Percentiles rank a stretch among this genome's conserved stretches.
phyloP scores from a whole-genome alignment of 1,139 yeast genomes.

The Taphrina wiesneri region DNA sequence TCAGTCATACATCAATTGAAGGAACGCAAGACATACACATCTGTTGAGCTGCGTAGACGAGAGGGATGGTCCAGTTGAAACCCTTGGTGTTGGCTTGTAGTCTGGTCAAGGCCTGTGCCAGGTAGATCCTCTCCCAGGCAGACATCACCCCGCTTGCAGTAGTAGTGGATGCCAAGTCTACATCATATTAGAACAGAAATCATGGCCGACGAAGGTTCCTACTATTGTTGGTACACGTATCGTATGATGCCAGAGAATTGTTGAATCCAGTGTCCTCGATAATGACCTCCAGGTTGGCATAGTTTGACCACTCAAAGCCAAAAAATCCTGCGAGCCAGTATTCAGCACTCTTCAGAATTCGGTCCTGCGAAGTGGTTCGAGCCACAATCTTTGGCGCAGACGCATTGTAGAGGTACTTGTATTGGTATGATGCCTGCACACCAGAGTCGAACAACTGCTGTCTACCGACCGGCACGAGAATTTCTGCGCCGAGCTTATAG shows the following conservation, averaged over 20 bases:
- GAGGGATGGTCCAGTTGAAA: conserved; percentile 12
- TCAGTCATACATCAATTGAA: neutral
- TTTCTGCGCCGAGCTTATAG: conserved; percentile 14
- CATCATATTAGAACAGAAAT: neutral
- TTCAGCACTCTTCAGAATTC: conserved; percentile 13
- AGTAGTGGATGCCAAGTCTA: neutral
- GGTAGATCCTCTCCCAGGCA: conserved; percentile 7
- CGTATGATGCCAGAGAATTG: conserved; percentile 2
- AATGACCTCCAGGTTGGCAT: conserved; percentile 15
- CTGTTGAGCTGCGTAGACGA: conserved; percentile 13
- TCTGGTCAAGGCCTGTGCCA: neutral
- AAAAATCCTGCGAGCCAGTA: conserved; percentile 21
- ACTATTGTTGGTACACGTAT: conserved; percentile 13
- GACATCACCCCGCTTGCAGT: neutral
- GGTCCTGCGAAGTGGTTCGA: conserved; percentile 8
- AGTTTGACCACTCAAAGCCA: conserved; percentile 8
- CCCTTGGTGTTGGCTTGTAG: conserved; percentile 1
- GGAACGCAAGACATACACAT: neutral
- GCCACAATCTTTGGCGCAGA: conserved; percentile 5
- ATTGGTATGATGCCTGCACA: conserved; percentile 10
- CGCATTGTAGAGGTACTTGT: neutral
- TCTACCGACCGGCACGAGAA: conserved; percentile 9
- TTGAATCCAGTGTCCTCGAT: conserved; percentile 17
- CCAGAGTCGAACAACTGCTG: conserved; percentile 23
- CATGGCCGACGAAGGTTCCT: neutral